A percentile compares a stretch with the other conserved stretches of the same genome.
These are phyloP conservation scores for Heterobasidion parviporum DNA, from an alignment of 1,284 basidiomycete genomes.

Conservation along the genomic window DNA sequence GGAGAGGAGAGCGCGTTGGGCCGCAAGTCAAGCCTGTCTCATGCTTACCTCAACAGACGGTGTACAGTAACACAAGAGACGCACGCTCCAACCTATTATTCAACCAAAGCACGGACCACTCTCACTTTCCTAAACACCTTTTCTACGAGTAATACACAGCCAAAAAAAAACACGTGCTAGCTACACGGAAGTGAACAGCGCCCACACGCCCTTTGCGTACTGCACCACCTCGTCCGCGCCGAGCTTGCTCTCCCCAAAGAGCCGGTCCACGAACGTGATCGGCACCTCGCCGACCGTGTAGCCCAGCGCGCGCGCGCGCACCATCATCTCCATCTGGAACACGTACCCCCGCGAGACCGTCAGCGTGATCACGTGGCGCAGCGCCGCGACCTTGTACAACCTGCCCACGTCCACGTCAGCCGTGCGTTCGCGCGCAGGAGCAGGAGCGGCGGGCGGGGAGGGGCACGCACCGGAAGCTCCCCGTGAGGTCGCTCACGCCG, in stretches of 20 bases:
- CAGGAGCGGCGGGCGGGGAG: not conserved
- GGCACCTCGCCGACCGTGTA: constrained; percentile 86
- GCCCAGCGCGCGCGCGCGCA: constrained; percentile 73
- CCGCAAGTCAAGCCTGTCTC: no score
- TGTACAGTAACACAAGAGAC: no score
- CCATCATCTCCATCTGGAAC: constrained; percentile 98
- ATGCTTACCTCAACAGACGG: no score
- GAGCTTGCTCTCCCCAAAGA: constrained; percentile 89
- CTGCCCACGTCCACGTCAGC: constrained; percentile 26
- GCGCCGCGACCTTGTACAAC: constrained; percentile 69
- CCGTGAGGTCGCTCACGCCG: constrained; percentile 82
- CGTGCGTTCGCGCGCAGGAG: not conserved
- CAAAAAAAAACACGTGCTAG: no score
- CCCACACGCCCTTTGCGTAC: constrained; percentile 85
- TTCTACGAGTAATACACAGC: no score
- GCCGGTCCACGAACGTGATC: constrained; percentile 89
- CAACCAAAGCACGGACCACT: no score
- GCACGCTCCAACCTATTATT: no score
- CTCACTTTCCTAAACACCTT: no score
- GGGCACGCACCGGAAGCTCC: constrained; percentile 67
- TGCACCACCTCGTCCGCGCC: constrained; percentile 83
- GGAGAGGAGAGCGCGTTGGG: no score
- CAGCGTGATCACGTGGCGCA: constrained; percentile 75
- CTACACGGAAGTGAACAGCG: constrained; percentile 64
- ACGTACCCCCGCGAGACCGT: constrained; percentile 87